Base-by-base conservation (phyloP, 2,329 filamentous ascomycete genomes). In the Decorospora gaudefroyi region DNA sequence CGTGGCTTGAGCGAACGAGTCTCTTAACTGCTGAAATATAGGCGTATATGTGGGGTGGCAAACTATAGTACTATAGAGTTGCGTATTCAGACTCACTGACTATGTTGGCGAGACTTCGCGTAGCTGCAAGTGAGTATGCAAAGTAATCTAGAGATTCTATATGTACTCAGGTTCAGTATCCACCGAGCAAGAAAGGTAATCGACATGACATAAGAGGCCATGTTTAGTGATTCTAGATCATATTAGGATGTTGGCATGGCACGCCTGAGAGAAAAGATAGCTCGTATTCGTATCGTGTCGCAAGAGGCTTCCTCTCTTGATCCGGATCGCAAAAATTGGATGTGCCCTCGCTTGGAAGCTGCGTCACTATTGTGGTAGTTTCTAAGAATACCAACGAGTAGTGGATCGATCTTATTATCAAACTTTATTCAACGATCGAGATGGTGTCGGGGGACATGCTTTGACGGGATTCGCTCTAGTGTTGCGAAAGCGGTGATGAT, bases 11-110 rank as follows among this genome's bases (percentile, higher is more conserved):
- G n/a, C n/a, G 16, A 12, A 15, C 17, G 17, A 22, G 16, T 28
- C 13, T 23, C 41, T 41, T 50, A 42, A 33, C n/a, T 38, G 19
- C 42, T 11, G 31, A 34, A 16, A 13, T 46, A 49, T 47, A 51
- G 49, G 51, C 45, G 28, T 59, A 63, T 64, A 62, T 55, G 54
- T 55, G 52, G 55, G 33, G 31, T 33, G 33, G 42, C 39, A 40
- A 36, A 34, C 40, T 46, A 57, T 61, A 61, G 33, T 35, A 58
- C 40, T 41, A 60, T 59, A 26, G 26, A 29, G 34, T 29, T 38
- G 49, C 47, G 37, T 42, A 28, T 45, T 50, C 41, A 48, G 39
- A 40, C 36, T 36, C 34, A 50, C 30, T 30, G 30, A 49, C 46
- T 48, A 43, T 34, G 44, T 44, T 41, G 44, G 49, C 32, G 37